phyloP scores from a whole-genome alignment of 139 green algal species.

The Spirogloea muscicola region DNA sequence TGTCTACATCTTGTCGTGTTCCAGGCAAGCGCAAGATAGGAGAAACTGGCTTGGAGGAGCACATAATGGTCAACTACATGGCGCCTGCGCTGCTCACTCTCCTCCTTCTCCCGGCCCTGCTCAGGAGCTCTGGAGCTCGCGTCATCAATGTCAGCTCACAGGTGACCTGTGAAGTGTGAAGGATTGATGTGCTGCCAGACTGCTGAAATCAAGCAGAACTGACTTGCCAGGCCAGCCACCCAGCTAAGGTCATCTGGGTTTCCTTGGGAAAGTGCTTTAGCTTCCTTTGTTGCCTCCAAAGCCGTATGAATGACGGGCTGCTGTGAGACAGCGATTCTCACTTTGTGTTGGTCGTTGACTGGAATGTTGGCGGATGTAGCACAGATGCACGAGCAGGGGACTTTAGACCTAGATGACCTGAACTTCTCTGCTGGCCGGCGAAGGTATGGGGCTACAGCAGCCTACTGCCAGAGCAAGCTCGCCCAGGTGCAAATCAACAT shows the following conservation, averaged over 20 bases:
- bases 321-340: not conserved
- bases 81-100: constrained; percentile 23
- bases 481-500: constrained; percentile 13
- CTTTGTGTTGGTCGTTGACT: not conserved
- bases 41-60: constrained; percentile 31
- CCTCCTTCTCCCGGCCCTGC: constrained; percentile 35
- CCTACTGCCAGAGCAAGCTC: constrained; percentile 46
- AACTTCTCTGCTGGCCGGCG: constrained; percentile 12
- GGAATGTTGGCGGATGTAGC: not conserved
- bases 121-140: not conserved
- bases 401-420: constrained; percentile 29
- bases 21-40: not conserved
- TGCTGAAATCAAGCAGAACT: too few species aligned
- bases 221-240: too few species aligned
- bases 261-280: too few species aligned
- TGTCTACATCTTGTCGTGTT: too few species aligned
- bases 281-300: too few species aligned
- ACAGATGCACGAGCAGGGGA: constrained; percentile 39
- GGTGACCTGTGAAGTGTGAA: constrained; percentile 11
- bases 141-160: constrained; percentile 41
- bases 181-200: too few species aligned
- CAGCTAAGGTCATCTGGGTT: too few species aligned
- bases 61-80: constrained; percentile 40
- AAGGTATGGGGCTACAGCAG: constrained; percentile 5
- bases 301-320: too few species aligned